Percentiles rank a stretch among this genome's conserved stretches.
Conservation (phyloP, 352 stramenopile genomes). For the Ophiocytium majus region DNA sequence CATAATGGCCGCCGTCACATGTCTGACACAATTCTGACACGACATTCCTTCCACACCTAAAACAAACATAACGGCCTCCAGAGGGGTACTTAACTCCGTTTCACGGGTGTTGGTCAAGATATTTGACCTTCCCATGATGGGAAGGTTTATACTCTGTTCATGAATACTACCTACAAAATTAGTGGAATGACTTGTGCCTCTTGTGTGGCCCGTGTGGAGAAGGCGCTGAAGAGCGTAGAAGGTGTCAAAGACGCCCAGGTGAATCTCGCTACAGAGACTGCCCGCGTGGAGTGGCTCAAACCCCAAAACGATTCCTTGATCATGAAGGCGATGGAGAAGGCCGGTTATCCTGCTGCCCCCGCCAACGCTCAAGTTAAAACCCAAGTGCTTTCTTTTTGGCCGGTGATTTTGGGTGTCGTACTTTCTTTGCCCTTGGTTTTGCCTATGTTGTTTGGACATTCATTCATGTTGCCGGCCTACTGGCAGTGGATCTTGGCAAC, state of each 20-base stretch:
- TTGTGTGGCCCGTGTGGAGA: neutral
- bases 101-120: no score
- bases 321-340: neutral
- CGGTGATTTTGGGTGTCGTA: neutral
- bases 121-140: no score
- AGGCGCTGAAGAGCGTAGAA: neutral
- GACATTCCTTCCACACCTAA: no score
- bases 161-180: no score
- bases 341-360: neutral
- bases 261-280: neutral
- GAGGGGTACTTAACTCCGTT: no score
- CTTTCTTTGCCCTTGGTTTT: neutral
- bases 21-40: no score
- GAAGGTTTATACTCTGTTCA: no score
- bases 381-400: neutral
- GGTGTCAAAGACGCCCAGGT: neutral
- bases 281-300: neutral
- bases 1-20: no score
- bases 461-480: neutral
- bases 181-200: slow-evolving; percentile 1
- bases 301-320: neutral
- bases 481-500: neutral
- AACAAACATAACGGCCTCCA: no score
- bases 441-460: neutral
- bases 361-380: neutral